Conservation (phyloP, 495 filamentous ascomycete genomes). For the Immersiella caudata region DNA sequence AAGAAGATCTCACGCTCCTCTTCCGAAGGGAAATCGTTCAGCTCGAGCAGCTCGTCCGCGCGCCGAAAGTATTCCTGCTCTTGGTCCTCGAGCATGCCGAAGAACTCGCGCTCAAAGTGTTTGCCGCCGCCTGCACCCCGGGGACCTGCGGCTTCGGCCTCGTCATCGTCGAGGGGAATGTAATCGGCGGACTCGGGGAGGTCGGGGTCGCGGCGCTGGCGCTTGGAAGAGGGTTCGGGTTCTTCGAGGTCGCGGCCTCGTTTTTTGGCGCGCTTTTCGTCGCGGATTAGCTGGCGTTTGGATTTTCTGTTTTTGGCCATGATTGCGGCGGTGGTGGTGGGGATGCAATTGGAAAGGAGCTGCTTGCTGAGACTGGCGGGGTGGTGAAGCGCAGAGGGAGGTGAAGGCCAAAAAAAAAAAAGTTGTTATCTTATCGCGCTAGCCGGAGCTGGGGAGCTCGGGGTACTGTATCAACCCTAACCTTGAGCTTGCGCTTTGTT, state of each 20-base stretch:
- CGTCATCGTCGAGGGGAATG: conserved; percentile 34
- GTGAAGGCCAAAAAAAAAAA: conserved; percentile 23
- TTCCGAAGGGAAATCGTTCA: conserved; percentile 76
- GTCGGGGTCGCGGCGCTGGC: conserved; percentile 40
- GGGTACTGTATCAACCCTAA: conserved; percentile 9
- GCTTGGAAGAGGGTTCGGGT: conserved; percentile 40
- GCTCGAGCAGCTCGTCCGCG: conserved; percentile 84
- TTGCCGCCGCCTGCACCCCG: conserved; percentile 21
- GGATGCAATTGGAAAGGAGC: background rate
- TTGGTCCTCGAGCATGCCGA: conserved; percentile 83
- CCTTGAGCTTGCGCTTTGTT: background rate
- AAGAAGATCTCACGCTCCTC: conserved; percentile 83
- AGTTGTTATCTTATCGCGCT: conserved; percentile 28
- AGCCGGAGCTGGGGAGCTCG: background rate
- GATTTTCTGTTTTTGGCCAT: conserved; percentile 45
- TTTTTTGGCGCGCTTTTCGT: conserved; percentile 50
- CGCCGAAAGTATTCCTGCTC: conserved; percentile 94
- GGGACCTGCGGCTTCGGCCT: conserved; percentile 28
- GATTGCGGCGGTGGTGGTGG: background rate
- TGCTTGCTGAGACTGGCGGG: background rate
- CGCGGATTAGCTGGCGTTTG: conserved; percentile 50
- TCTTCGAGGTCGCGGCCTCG: conserved; percentile 35
- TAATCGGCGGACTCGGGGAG: conserved; percentile 28
- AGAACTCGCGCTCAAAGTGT: conserved; percentile 64
- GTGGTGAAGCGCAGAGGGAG: background rate